phyloP scores from a whole-genome alignment of 2,329 filamentous ascomycete genomes.

The Ceratocystis papillata region DNA sequence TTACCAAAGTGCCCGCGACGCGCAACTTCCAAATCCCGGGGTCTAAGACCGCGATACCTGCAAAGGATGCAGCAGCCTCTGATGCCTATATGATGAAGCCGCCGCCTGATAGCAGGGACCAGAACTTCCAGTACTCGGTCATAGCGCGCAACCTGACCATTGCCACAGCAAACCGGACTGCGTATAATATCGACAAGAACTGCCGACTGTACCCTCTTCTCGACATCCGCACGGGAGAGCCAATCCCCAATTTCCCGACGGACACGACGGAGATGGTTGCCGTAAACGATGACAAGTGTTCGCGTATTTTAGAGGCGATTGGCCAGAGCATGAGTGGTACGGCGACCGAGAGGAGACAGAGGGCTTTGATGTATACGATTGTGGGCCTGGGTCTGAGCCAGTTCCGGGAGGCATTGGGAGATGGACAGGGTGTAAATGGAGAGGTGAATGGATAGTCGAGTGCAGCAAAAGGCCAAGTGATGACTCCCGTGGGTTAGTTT shows the following conservation, averaged over 20 bases:
- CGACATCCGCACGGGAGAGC: constrained; percentile 10
- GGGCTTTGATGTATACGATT: constrained; percentile 12
- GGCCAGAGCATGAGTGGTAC: background rate
- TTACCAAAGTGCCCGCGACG: background rate
- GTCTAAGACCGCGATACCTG: background rate
- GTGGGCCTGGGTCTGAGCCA: constrained; percentile 1
- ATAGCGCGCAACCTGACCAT: constrained; percentile 13
- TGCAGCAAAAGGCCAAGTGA: too few relatives aligned
- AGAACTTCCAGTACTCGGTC: constrained; percentile 9
- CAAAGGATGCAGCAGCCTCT: background rate
- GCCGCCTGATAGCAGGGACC: background rate
- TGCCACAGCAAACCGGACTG: constrained; percentile 19
- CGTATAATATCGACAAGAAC: constrained; percentile 16
- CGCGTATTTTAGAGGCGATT: constrained; percentile 10
- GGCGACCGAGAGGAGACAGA: constrained; percentile 12
- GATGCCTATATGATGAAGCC: background rate
- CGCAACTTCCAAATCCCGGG: background rate
- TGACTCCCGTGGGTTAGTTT: too few relatives aligned
- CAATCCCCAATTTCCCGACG: background rate
- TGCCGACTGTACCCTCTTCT: constrained; percentile 17
- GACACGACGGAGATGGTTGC: background rate
- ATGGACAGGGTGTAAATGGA: background rate
- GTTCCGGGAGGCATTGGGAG: background rate
- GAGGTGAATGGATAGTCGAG: background rate
- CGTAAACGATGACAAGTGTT: constrained; percentile 5